Evolutionary conservation across 2,329 filamentous ascomycete genomes (phyloP).

Genomic region (Fusarium concolor): DNA sequence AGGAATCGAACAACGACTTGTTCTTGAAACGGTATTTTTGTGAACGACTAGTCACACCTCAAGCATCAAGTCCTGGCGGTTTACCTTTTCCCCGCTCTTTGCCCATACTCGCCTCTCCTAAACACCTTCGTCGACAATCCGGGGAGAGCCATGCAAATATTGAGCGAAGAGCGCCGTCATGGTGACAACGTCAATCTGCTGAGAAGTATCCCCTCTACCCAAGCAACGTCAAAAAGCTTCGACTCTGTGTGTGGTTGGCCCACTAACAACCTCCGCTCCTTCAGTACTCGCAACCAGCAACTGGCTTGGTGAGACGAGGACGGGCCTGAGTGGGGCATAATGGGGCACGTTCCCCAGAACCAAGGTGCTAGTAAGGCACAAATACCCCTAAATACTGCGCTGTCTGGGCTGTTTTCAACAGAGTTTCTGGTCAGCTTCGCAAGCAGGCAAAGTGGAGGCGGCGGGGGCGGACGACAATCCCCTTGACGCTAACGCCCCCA

Average conservation of each 20-base stretch:
- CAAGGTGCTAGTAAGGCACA: constrained; percentile 24
- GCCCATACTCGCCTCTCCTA: constrained; percentile 4
- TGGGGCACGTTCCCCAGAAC: constrained; percentile 32
- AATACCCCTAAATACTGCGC: constrained; percentile 14
- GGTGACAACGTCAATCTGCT: constrained; percentile 23
- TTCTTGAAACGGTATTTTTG: background rate
- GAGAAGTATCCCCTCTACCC: background rate
- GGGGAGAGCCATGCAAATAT: constrained; percentile 13
- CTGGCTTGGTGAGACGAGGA: constrained; percentile 13
- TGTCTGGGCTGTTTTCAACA: constrained; percentile 3
- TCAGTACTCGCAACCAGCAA: constrained; percentile 22
- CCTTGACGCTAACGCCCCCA: constrained; percentile 40
- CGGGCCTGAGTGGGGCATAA: constrained; percentile 15
- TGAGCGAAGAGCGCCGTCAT: constrained; percentile 39
- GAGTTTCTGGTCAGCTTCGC: constrained; percentile 19
- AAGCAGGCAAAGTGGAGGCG: constrained; percentile 30
- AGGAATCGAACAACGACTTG: background rate
- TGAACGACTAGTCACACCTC: too few relatives aligned
- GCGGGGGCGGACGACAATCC: constrained; percentile 38
- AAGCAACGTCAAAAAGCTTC: constrained; percentile 8
- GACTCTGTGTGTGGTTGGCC: background rate
- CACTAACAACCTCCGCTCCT: constrained; percentile 1
- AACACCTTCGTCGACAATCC: constrained; percentile 6
- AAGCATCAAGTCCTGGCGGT: background rate
- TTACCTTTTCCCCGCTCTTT: constrained; percentile 8